Base-by-base conservation (phyloP, 2,329 filamentous ascomycete species). In the Microdochium bolleyi region DNA sequence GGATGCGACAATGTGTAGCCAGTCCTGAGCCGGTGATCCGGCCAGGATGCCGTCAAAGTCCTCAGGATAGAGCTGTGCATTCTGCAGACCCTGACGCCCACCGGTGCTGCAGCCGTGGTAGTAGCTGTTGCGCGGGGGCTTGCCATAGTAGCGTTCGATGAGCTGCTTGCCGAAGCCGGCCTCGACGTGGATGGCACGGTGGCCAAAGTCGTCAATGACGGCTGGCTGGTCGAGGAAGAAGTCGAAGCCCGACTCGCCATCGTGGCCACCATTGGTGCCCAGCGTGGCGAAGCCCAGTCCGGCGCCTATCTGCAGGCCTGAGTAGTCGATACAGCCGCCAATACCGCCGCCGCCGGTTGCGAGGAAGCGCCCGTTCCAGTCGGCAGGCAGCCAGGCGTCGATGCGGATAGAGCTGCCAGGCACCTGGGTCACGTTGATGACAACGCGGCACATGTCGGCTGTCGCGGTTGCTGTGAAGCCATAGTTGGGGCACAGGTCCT, bases 21-120 rank as follows among this genome's bases (percentile, higher is more conserved):
- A 63, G 52, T 61, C 48, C 24, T 62, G 13, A 7, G 72, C 75
- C 32, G 67, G 66, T 51, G 53, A 57, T 16, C 71, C 73, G 5
- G 74, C 74, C 2, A 79, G 60, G n/a, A 79, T 68, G 24, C 77
- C 77, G 55, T 79, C 74, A 53, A 79, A 79, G 53, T 79, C 76
- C 8, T 76, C 69, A 0, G 77, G 77, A 55, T 73, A 79, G n/a
- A 69, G 60, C 57, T 79, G 70, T 3, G 75, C 70, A 27, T 73
- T 67, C 52, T 74, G 74, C 24, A 78, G 63, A 3, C 76, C 78
- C 64, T 81, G 76, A 1, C 77, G 66, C 2, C 79, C 78, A 34
- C 79, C 78, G 0, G 76, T 79, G 3, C 74, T 78, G 60, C 77
- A 80, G 24, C 78, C 78, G 11, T 68, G 63, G 56, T 73, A 79